Base-by-base conservation (phyloP, 192 early-diverging fungal species). In the Haplosporangium gracile region DNA sequence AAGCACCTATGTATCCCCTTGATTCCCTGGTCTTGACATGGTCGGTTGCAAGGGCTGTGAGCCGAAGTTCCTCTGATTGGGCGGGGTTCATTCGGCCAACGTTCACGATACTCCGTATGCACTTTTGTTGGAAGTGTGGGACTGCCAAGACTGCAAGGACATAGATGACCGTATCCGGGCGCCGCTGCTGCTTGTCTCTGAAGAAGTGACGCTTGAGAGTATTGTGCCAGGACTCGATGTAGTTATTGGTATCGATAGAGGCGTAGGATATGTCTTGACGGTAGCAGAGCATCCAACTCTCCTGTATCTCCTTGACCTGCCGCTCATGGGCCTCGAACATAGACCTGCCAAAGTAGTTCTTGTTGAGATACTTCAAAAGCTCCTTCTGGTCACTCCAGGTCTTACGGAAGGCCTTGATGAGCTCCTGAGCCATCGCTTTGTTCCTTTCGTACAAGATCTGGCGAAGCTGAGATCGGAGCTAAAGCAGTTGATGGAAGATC, bases 111-210 rank as follows among this genome's bases (percentile, higher is more conserved):
- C 55, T 57, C 42, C 68, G 68, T 1, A 70, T 51, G 55, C 65
- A 70, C 32, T 39, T 77, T 39, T 77, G 68, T 26, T 77, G 45
- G 38, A 42, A 77, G 45, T 77, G 76, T 38, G 76, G 76, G 51
- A 68, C 60, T 29, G 72, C 60, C 40, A 74, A 29, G 70, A 68
- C 6, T 36, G 72, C 78, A 72, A 80, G 53, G 60, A 68, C 15
- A 34, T 79, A 79, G 36, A 79, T 79, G 47, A 79, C 71, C 24
- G 49, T 43, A 43, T 79, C 71, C 6, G 38, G 8, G 16, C 71
- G 68, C 29, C 53, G 78, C 57, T 79, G 70, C n/a, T 79, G 78
- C 24, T 43, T 53, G 42, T 72, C 78, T n/a, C 32, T 40, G 29
- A 79, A 79, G n/a, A n/a, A n/a, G n/a, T n/a, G n/a, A n/a, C n/a